Evolutionary conservation across 352 stramenopile species (phyloP).

Genomic region (Achlya hypogyna): DNA sequence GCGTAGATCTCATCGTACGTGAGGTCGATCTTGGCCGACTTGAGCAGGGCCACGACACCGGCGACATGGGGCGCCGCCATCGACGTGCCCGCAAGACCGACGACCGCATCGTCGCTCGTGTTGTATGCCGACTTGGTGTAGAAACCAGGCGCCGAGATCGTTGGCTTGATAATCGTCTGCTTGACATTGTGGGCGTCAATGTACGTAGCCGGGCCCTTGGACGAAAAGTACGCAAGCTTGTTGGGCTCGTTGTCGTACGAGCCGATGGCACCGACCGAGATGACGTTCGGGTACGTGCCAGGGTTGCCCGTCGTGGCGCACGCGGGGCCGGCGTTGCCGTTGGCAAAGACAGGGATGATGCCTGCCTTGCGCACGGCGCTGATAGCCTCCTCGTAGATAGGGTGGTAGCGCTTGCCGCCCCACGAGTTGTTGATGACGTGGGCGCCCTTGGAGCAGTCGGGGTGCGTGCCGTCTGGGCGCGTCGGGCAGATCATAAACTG

Average conservation of each 20-base stretch:
- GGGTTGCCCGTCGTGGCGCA: conserved; percentile 27
- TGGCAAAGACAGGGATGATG: conserved; percentile 33
- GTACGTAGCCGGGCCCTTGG: conserved; percentile 25
- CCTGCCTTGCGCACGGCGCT: conserved; percentile 26
- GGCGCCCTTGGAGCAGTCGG: conserved; percentile 31
- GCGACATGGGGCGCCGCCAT: conserved; percentile 31
- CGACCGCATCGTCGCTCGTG: conserved; percentile 3
- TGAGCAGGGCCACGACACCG: conserved; percentile 36
- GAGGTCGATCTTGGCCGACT: conserved; percentile 30
- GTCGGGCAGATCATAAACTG: conserved; percentile 57
- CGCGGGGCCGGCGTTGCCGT: conserved; percentile 25
- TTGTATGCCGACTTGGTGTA: conserved; percentile 21
- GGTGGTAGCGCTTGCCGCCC: conserved; percentile 23
- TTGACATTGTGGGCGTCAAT: neutral
- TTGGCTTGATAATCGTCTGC: conserved; percentile 31
- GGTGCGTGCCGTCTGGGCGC: conserved; percentile 37
- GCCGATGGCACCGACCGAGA: conserved; percentile 28
- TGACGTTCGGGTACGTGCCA: conserved; percentile 25
- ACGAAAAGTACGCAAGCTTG: conserved; percentile 26
- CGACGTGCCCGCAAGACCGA: conserved; percentile 25
- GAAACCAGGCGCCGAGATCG: conserved; percentile 28
- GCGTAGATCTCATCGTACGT: conserved; percentile 20
- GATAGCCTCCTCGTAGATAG: conserved; percentile 24
- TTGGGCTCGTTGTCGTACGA: conserved; percentile 23
- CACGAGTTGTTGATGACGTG: conserved; percentile 35